Evolutionary conservation across 768 basidiomycete genomes (phyloP).

Genomic region (Termitomyces sp.): DNA sequence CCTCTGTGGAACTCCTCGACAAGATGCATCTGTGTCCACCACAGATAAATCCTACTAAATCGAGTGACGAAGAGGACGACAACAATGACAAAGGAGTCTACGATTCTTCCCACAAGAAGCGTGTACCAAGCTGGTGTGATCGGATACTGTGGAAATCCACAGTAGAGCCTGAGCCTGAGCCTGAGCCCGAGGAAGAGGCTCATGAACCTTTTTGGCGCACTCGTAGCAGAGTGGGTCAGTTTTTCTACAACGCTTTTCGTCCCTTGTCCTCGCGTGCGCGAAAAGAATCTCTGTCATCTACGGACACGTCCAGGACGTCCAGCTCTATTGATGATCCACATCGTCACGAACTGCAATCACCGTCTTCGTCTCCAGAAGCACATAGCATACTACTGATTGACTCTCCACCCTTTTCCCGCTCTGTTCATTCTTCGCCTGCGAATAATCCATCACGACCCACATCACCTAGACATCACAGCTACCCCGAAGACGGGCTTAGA

Average conservation of each 20-base stretch:
- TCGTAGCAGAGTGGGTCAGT: constrained; percentile 47
- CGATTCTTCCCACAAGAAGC: constrained; percentile 76
- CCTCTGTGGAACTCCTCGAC: constrained; percentile 17
- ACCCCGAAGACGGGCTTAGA: constrained; percentile 1
- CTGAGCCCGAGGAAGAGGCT: constrained; percentile 31
- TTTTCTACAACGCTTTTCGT: constrained; percentile 53
- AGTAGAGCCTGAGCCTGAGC: constrained; percentile 41
- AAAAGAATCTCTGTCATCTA: constrained; percentile 32
- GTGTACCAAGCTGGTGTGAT: constrained; percentile 89
- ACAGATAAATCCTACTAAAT: constrained; percentile 31
- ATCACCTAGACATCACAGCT: constrained; percentile 14
- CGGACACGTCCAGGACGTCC: constrained; percentile 19
- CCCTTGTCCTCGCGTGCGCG: constrained; percentile 38
- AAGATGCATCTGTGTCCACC: constrained; percentile 21
- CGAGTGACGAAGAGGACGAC: constrained; percentile 35
- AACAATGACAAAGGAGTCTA: constrained; percentile 61
- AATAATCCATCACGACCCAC: constrained; percentile 10
- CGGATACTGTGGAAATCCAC: constrained; percentile 82
- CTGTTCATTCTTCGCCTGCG: constrained; percentile 13
- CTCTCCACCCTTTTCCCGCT: constrained; percentile 19
- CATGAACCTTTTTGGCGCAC: constrained; percentile 24
- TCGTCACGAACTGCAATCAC: not conserved
- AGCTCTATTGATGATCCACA: constrained; percentile 16
- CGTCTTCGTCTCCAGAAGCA: constrained; percentile 22
- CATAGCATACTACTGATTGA: constrained; percentile 12